Base-by-base conservation (phyloP, 352 stramenopile species). In the Globisporangium emineosum region DNA sequence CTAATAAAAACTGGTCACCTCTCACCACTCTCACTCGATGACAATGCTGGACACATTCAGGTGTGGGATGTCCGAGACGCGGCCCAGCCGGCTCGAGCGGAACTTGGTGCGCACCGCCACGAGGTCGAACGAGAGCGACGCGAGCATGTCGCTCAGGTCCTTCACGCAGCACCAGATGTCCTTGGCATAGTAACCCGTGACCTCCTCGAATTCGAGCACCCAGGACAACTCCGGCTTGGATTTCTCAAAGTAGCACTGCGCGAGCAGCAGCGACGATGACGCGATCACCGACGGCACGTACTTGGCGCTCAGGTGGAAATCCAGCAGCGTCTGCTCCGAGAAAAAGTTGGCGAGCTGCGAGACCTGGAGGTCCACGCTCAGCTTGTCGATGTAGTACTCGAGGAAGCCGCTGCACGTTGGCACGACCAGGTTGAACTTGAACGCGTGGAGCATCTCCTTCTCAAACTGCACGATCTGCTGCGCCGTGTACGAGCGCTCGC, bases 391-490 rank as follows among this genome's bases (percentile, higher is more conserved):
- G 75, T 98, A 99, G 47, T 97, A 92, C 21, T 94, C 87, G 29
- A 99, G 76, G 72, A 99, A 99, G 43, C 79, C 94, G 75, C 98
- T 92, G 30, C 86, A 84, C 51, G 91, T 99, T 10, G 97, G 96
- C 2, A 98, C 93, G 27, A 96, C 98, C 53, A 99, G 89, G 66
- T 98, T 84, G 72, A 99, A 99, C 47, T 97, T 77, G 17, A 99
- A 90, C 13, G 81, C 82, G 53, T 96, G 96, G 23, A 99, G 81
- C 74, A 99, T 97, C 30, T 91, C 85, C 65, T 94, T 83, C 77
- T 99, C 98, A 60, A 97, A 92, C 57, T 78, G 68, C 19, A 91
- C 67, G 57, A 91, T 76, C 32, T 91, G 70, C 27, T 77, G 65
- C 55, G 67, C 93, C 63, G 83, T 95, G 79, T 99, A 99, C 6